Evolutionary conservation across 2,329 filamentous ascomycete genomes (phyloP).

Genomic region (Cordyceps militaris): DNA sequence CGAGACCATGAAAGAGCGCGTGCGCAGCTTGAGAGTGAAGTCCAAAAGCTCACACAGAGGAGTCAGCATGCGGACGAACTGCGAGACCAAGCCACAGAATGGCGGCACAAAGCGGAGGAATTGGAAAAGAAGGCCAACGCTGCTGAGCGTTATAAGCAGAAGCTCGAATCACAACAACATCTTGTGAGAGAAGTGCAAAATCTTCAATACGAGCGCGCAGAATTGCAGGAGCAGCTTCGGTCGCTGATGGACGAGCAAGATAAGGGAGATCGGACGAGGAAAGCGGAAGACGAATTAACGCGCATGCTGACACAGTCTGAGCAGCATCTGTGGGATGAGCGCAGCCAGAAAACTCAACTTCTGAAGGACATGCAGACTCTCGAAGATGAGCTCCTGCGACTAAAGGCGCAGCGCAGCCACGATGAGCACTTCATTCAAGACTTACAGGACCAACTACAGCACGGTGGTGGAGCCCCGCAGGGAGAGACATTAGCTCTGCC

Average conservation of each 20-base stretch:
- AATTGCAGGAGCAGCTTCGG: constrained; percentile 42
- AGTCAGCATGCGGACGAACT: constrained; percentile 44
- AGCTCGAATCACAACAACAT: constrained; percentile 50
- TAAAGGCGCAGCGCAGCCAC: constrained; percentile 39
- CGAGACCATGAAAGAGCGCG: constrained; percentile 27
- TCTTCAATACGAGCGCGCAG: constrained; percentile 47
- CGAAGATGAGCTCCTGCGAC: constrained; percentile 40
- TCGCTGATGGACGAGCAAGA: constrained; percentile 30
- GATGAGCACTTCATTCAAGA: constrained; percentile 51
- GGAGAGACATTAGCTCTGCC: constrained; percentile 16
- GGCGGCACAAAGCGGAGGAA: constrained; percentile 51
- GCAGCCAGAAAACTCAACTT: constrained; percentile 39
- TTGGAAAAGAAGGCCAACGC: constrained; percentile 57
- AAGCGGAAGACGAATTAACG: constrained; percentile 33
- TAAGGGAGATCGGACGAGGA: constrained; percentile 25
- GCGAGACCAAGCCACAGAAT: constrained; percentile 52
- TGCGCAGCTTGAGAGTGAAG: constrained; percentile 52
- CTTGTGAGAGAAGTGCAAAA: constrained; percentile 50
- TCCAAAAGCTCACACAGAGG: constrained; percentile 38
- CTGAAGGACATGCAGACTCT: constrained; percentile 38
- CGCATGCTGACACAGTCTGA: constrained; percentile 36
- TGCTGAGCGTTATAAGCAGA: constrained; percentile 55
- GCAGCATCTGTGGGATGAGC: constrained; percentile 36
- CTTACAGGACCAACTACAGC: constrained; percentile 51
- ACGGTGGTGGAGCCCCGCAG: constrained; percentile 22